Percentiles rank a stretch among this genome's conserved stretches.
Conservation (phyloP, 768 basidiomycete species). For the Leccinellum rugosiceps region DNA sequence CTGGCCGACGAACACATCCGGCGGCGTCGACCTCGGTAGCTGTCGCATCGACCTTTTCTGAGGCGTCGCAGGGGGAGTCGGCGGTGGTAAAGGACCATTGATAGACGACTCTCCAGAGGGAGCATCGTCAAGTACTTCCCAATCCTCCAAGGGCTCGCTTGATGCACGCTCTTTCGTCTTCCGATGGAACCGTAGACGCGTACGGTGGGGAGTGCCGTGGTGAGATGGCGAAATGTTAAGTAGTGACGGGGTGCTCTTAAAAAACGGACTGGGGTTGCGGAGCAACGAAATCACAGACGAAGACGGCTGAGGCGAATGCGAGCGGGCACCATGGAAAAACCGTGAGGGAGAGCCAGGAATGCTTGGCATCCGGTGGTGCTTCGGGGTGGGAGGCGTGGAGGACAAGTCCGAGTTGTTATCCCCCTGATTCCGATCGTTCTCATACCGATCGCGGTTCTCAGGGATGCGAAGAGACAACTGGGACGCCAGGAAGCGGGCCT, state of each 20-base stretch:
- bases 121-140: slow-evolving; percentile 31
- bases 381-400: slow-evolving; percentile 32
- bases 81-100: slow-evolving; percentile 21
- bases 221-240: slow-evolving; percentile 31
- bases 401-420: slow-evolving; percentile 32
- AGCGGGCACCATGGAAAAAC: slow-evolving; percentile 27
- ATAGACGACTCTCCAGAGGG: slow-evolving; percentile 25
- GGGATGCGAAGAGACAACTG: slow-evolving; percentile 33
- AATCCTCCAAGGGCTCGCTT: slow-evolving; percentile 33
- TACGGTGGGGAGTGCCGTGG: slow-evolving; percentile 28
- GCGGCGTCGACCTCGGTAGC: slow-evolving; percentile 6
- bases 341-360: slow-evolving; percentile 31
- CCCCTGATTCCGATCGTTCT: slow-evolving; percentile 27
- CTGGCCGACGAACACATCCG: slow-evolving; percentile 15
- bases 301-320: slow-evolving; percentile 33
- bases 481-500: slow-evolving; percentile 32
- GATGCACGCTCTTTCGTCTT: slow-evolving; percentile 34
- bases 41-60: slow-evolving; percentile 16
- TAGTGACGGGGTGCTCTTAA: slow-evolving; percentile 33
- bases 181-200: slow-evolving; percentile 32
- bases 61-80: slow-evolving; percentile 21
- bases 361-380: slow-evolving; percentile 29
- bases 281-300: slow-evolving; percentile 33
- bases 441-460: slow-evolving; percentile 31
- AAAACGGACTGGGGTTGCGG: slow-evolving; percentile 34